A percentile compares a stretch with the other conserved stretches of the same genome.
phyloP scores from a whole-genome alignment of 2,329 filamentous ascomycete genomes.

The Boeremia lycopersici region DNA sequence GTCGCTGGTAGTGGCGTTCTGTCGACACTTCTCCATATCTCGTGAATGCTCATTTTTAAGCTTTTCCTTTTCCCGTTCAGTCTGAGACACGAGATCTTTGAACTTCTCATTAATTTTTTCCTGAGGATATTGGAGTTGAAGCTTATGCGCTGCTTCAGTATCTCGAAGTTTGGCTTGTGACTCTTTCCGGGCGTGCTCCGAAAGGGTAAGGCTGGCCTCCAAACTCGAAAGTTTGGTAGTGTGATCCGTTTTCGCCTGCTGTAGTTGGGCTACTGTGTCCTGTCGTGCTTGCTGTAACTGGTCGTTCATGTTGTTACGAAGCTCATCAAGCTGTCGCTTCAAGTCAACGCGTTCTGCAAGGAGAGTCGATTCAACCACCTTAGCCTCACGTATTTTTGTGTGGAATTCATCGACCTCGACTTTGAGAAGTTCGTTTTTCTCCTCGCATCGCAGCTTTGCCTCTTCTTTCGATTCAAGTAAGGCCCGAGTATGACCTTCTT shows the following conservation, averaged over 20 bases:
- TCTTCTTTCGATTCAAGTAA: neutral
- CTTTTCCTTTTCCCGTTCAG: neutral
- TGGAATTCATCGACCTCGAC: constrained; percentile 16
- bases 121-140: constrained; percentile 23
- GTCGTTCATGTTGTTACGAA: constrained; percentile 8
- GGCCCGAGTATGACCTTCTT: neutral
- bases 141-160: constrained; percentile 17
- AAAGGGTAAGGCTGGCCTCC: constrained; percentile 12
- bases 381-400: constrained; percentile 12
- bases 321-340: constrained; percentile 15
- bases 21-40: neutral
- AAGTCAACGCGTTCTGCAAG: constrained; percentile 17
- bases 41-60: neutral
- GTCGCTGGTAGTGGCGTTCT: neutral
- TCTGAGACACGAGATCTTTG: neutral
- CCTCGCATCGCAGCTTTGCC: neutral
- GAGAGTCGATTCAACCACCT: constrained; percentile 11
- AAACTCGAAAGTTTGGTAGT: constrained; percentile 15
- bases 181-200: constrained; percentile 22
- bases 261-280: neutral
- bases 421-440: constrained; percentile 20
- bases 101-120: constrained; percentile 15
- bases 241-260: neutral
- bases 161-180: constrained; percentile 19
- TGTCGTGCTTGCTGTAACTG: constrained; percentile 10